Conservation (phyloP, 352 stramenopile species). For the Globisporangium middletonii region DNA sequence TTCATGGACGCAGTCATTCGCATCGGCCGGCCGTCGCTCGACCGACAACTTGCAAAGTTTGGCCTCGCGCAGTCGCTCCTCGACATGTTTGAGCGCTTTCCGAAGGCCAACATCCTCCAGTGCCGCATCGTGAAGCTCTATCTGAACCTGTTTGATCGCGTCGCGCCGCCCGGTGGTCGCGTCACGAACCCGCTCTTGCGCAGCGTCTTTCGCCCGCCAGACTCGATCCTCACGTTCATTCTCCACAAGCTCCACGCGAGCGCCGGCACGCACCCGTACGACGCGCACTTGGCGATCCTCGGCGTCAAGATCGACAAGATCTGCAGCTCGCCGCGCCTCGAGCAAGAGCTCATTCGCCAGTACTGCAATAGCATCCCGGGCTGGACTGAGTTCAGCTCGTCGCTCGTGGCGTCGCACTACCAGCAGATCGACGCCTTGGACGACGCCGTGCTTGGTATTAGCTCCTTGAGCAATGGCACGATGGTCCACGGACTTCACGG, state of each 20-base stretch:
- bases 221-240: conserved; percentile 67
- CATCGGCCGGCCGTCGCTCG: conserved; percentile 56
- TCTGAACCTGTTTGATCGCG: conserved; percentile 58
- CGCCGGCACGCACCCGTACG: conserved; percentile 43
- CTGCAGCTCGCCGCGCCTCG: conserved; percentile 58
- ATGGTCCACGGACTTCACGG: conserved; percentile 11
- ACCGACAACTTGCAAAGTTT: conserved; percentile 42
- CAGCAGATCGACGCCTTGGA: conserved; percentile 74
- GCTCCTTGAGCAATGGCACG: conserved; percentile 14
- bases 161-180: conserved; percentile 43
- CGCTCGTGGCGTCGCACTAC: conserved; percentile 65
- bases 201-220: conserved; percentile 61
- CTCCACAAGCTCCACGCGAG: conserved; percentile 55
- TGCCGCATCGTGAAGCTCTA: conserved; percentile 66
- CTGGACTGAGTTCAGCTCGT: conserved; percentile 64
- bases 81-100: conserved; percentile 67
- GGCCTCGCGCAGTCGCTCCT: conserved; percentile 57
- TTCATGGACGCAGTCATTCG: conserved; percentile 54
- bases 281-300: conserved; percentile 67
- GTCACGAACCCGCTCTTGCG: conserved; percentile 75
- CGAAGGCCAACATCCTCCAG: conserved; percentile 66
- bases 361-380: conserved; percentile 55
- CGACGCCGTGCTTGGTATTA: conserved; percentile 24
- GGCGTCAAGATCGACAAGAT: conserved; percentile 80
- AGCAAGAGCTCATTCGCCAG: conserved; percentile 74